phyloP scores from a whole-genome alignment of 179 eudicot species.

The Corrigiola litoralis region DNA sequence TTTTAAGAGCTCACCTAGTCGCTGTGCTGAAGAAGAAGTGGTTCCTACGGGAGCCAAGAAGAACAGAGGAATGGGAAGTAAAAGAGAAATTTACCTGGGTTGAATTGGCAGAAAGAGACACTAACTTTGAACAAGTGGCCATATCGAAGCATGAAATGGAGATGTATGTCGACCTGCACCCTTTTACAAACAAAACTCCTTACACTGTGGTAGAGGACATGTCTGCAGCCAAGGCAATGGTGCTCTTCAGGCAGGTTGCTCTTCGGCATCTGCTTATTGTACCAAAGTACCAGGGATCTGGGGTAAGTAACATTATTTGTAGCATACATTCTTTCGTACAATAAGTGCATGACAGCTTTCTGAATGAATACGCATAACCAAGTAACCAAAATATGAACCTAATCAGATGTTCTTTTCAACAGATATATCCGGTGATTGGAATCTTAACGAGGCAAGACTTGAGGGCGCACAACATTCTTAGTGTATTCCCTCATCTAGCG shows the following conservation, averaged over 20 bases:
- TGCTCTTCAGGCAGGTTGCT: constrained; percentile 88
- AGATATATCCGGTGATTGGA: constrained; percentile 81
- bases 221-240: constrained; percentile 91
- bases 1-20: constrained; percentile 68
- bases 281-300: constrained; percentile 77
- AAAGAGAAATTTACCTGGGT: constrained; percentile 67
- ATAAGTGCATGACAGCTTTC: background rate
- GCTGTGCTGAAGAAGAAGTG: constrained; percentile 80
- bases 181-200: constrained; percentile 82
- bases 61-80: constrained; percentile 83
- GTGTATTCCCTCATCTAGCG: constrained; percentile 69
- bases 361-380: background rate
- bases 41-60: constrained; percentile 55
- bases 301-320: constrained; percentile 44
- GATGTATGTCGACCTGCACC: constrained; percentile 78
- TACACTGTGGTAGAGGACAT: constrained; percentile 79
- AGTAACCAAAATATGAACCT: constrained; percentile 5
- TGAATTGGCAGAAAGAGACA: constrained; percentile 72
- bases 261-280: constrained; percentile 88
- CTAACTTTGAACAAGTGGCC: constrained; percentile 56
- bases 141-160: constrained; percentile 74
- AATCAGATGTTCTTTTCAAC: constrained; percentile 30
- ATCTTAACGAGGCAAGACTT: constrained; percentile 92
- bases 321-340: background rate
- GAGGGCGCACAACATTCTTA: constrained; percentile 84